These are phyloP conservation scores for Viridothelium virens DNA, from an alignment of 495 filamentous ascomycete species.

Conservation along the genomic window DNA sequence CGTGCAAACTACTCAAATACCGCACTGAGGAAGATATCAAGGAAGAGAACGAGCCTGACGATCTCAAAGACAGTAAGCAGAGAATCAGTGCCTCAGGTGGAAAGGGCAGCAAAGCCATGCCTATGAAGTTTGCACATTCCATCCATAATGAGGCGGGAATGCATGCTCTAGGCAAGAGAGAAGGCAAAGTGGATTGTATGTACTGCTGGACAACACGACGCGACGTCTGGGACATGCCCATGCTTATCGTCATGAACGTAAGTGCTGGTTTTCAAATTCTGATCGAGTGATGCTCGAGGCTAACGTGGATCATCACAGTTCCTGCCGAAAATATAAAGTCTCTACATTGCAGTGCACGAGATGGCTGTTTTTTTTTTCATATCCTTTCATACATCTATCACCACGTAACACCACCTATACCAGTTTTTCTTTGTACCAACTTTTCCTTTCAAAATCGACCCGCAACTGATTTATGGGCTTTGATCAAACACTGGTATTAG, in stretches of 20 bases:
- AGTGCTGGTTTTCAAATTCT: slow-evolving; percentile 36
- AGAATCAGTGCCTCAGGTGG: slow-evolving; percentile 19
- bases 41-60: slow-evolving; percentile 9
- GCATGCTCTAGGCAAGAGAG: slow-evolving; percentile 63
- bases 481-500: neutral
- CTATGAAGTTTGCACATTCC: slow-evolving; percentile 12
- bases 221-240: slow-evolving; percentile 96
- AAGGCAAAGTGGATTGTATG: slow-evolving; percentile 88
- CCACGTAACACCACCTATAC: neutral
- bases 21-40: slow-evolving; percentile 54
- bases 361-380: neutral
- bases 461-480: neutral
- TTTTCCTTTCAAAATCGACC: neutral
- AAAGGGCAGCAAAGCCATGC: slow-evolving; percentile 12
- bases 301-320: slow-evolving; percentile 17
- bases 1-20: slow-evolving; percentile 86
- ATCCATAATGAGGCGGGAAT: slow-evolving; percentile 74
- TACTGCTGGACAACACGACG: slow-evolving; percentile 95
- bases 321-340: slow-evolving; percentile 19
- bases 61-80: slow-evolving; percentile 24
- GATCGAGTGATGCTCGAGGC: neutral
- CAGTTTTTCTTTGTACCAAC: neutral
- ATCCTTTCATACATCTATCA: neutral
- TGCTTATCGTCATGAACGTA: slow-evolving; percentile 96
- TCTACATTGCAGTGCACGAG: neutral